A percentile compares a stretch with the other conserved stretches of the same genome.
These are phyloP conservation scores for Diophrys appendiculata DNA, from an alignment of 73 alveolate species.

Conservation along the genomic window DNA sequence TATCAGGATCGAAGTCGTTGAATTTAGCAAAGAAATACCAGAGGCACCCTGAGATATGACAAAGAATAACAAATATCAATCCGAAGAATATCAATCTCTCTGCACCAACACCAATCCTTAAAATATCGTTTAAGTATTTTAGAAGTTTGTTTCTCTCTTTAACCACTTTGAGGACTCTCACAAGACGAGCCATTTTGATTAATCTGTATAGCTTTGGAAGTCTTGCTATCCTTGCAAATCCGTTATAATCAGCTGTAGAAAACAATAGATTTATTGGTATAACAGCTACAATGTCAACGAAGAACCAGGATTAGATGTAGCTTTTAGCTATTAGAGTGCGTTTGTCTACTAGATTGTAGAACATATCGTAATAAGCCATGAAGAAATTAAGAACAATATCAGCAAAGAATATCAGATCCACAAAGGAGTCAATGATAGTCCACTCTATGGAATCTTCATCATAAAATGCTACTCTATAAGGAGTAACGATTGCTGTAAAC, in stretches of 20 bases:
- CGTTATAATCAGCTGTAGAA: constrained; percentile 20
- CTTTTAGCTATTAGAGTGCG: constrained; percentile 46
- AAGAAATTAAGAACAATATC: constrained; percentile 70
- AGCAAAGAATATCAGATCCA: constrained; percentile 52
- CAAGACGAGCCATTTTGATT: constrained; percentile 17
- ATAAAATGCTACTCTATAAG: constrained; percentile 82
- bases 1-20: not conserved
- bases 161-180: constrained; percentile 66
- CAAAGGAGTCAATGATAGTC: constrained; percentile 45
- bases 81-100: constrained; percentile 69
- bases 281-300: constrained; percentile 59
- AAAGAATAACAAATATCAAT: constrained; percentile 48
- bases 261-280: constrained; percentile 32
- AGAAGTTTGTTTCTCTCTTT: constrained; percentile 52
- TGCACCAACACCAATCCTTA: constrained; percentile 51
- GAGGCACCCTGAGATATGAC: constrained; percentile 55
- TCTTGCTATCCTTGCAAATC: constrained; percentile 65
- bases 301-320: constrained; percentile 71
- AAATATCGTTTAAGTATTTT: constrained; percentile 6
- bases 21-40: constrained; percentile 29
- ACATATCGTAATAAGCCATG: constrained; percentile 65
- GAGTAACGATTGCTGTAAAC: constrained; percentile 80
- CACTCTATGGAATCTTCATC: constrained; percentile 50
- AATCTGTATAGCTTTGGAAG: constrained; percentile 70
- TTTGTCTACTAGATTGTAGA: constrained; percentile 56